A percentile compares a stretch with the other conserved stretches of the same genome.
Conservation (phyloP, 2,329 filamentous ascomycete genomes). For the Penicillium sp. region DNA sequence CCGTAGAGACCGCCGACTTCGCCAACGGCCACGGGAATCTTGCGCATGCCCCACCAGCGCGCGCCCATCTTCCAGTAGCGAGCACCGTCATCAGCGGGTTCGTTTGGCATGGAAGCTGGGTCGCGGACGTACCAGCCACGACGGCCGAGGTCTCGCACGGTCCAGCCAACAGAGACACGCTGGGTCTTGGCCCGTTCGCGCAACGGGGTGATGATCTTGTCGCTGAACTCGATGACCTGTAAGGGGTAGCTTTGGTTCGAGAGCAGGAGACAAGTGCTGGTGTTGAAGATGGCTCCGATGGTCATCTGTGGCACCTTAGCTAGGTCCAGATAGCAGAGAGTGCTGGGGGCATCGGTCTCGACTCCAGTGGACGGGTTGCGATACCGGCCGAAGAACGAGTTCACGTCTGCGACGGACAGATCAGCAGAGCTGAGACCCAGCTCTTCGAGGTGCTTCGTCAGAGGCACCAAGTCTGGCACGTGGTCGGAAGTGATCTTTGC, state of each 20-base stretch:
- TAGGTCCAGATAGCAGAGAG: slow-evolving; percentile 71
- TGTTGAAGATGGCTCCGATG: slow-evolving; percentile 56
- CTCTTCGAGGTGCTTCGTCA: slow-evolving; percentile 72
- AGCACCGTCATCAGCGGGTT: slow-evolving; percentile 52
- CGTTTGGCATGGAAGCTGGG: slow-evolving; percentile 35
- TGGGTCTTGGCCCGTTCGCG: slow-evolving; percentile 59
- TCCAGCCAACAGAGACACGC: slow-evolving; percentile 61
- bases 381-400: slow-evolving; percentile 54
- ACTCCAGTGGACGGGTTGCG: slow-evolving; percentile 26
- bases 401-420: slow-evolving; percentile 62
- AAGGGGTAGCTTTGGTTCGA: slow-evolving; percentile 61
- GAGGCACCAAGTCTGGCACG: slow-evolving; percentile 58
- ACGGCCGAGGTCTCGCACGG: slow-evolving; percentile 63
- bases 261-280: slow-evolving; percentile 55
- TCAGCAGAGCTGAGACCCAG: slow-evolving; percentile 66
- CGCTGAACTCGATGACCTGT: slow-evolving; percentile 70
- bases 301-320: slow-evolving; percentile 62
- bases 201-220: slow-evolving; percentile 63
- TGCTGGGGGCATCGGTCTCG: slow-evolving; percentile 26
- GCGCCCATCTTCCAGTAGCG: slow-evolving; percentile 80
- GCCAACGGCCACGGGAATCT: slow-evolving; percentile 53
- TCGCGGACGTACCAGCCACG: slow-evolving; percentile 63
- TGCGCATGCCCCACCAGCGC: slow-evolving; percentile 79
- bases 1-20: slow-evolving; percentile 58
- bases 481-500: slow-evolving; percentile 65